These are phyloP conservation scores for Chloris gayana DNA, from an alignment of 176 grass and related monocot species.

Conservation along the genomic window DNA sequence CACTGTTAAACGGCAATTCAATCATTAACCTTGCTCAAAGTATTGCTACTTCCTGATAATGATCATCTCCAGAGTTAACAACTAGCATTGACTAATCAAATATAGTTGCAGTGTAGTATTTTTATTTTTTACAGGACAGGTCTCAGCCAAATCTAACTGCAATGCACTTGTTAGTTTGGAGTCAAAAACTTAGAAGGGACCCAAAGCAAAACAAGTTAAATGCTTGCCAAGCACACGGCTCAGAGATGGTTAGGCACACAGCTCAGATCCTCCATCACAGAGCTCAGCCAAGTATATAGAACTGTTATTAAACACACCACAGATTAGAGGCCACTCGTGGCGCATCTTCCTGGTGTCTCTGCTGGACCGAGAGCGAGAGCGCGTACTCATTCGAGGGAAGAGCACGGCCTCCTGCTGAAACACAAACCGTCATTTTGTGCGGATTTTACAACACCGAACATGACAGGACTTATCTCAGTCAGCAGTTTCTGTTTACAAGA, in stretches of 20 bases:
- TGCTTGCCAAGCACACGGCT: neutral
- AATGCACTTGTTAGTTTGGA: neutral
- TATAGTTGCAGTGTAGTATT: neutral
- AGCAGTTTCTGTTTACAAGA: constrained; percentile 29
- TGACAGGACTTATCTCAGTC: constrained; percentile 30
- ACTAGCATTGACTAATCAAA: neutral
- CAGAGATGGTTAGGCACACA: neutral
- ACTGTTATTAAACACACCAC: constrained; percentile 50
- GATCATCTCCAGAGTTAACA: neutral
- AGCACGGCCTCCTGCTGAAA: constrained; percentile 52
- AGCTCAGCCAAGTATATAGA: constrained; percentile 37
- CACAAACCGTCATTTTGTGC: constrained; percentile 35
- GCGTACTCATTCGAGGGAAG: constrained; percentile 40
- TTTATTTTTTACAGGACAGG: neutral
- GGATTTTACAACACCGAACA: neutral
- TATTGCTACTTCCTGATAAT: too few relatives aligned
- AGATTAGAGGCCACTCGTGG: constrained; percentile 41
- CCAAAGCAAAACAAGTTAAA: neutral
- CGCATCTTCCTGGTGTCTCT: constrained; percentile 37
- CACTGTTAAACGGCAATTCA: neutral
- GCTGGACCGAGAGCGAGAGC: constrained; percentile 34
- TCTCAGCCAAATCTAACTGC: neutral
- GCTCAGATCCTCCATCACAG: constrained; percentile 22
- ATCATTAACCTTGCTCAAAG: too few relatives aligned
- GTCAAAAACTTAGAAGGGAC: neutral